phyloP scores from a whole-genome alignment of 108 stramenopile species.

The Seminavis robusta region DNA sequence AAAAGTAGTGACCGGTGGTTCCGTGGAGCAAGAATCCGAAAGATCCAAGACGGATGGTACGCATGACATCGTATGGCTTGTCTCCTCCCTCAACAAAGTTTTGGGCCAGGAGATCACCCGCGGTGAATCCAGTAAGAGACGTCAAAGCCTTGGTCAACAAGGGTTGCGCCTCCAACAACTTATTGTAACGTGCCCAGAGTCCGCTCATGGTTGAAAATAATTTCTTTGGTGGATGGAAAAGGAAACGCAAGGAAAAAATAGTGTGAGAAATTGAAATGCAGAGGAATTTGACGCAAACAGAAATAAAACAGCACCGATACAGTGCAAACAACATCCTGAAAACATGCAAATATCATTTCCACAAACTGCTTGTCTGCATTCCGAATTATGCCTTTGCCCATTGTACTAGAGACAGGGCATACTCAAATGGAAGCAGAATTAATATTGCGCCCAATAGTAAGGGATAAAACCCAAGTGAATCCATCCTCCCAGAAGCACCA shows the following conservation, averaged over 20 bases:
- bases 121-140: constrained; percentile 85
- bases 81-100: constrained; percentile 81
- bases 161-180: constrained; percentile 81
- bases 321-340: not conserved
- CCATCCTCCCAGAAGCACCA: constrained; percentile 4
- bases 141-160: constrained; percentile 81
- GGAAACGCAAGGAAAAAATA: not conserved
- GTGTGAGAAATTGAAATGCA: not conserved
- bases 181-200: constrained; percentile 89
- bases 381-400: constrained; percentile 41
- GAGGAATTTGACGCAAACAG: constrained; percentile 1
- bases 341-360: not conserved
- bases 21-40: constrained; percentile 95
- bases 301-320: not conserved
- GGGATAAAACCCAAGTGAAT: constrained; percentile 27
- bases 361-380: constrained; percentile 10
- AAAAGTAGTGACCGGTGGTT: constrained; percentile 95
- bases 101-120: constrained; percentile 92
- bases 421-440: constrained; percentile 44
- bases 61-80: constrained; percentile 86
- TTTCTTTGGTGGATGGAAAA: not conserved
- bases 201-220: constrained; percentile 22
- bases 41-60: constrained; percentile 85
- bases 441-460: constrained; percentile 53
- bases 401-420: constrained; percentile 20